Conservation (phyloP, 2,329 filamentous ascomycete genomes). For the Emericellopsis cladophorae region DNA sequence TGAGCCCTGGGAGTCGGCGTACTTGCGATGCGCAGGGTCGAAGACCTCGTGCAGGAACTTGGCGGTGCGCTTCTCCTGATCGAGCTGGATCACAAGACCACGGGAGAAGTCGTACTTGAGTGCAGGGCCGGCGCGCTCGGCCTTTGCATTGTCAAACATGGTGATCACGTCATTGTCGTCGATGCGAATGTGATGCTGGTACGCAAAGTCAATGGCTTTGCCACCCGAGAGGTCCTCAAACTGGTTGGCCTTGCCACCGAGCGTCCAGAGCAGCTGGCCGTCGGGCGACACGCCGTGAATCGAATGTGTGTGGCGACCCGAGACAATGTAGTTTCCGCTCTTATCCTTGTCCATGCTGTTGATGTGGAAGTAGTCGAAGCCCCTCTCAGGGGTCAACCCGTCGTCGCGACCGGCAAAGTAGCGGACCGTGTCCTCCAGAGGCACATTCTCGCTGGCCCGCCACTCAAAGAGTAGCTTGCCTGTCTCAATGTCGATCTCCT, state of each 20-base stretch:
- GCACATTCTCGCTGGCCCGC: conserved; percentile 14
- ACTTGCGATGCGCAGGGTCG: conserved; percentile 29
- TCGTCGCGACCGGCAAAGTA: conserved; percentile 4
- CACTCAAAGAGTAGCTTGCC: conserved; percentile 36
- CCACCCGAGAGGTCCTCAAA: conserved; percentile 20
- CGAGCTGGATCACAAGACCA: conserved; percentile 12
- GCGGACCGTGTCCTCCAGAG: conserved; percentile 5
- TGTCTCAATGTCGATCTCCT: conserved; percentile 37
- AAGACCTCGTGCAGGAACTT: conserved; percentile 29
- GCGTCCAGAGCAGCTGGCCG: conserved; percentile 36
- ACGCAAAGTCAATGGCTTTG: conserved; percentile 20
- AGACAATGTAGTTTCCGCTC: conserved; percentile 40
- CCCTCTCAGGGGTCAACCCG: conserved; percentile 6
- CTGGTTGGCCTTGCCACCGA: conserved; percentile 20
- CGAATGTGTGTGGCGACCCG: conserved; percentile 33
- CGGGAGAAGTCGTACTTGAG: conserved; percentile 6
- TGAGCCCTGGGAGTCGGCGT: conserved; percentile 29
- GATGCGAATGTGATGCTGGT: conserved; percentile 29
- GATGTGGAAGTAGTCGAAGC: conserved; percentile 44
- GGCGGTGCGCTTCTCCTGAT: conserved; percentile 7
- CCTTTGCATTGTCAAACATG: conserved; percentile 20
- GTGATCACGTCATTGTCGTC: conserved; percentile 39
- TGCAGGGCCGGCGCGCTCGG: neutral
- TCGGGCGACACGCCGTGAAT: conserved; percentile 31
- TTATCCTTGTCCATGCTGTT: conserved; percentile 40